A percentile compares a stretch with the other conserved stretches of the same genome.
phyloP scores from a whole-genome alignment of 2,329 filamentous ascomycete genomes.

The Chalaropsis ovoidea region DNA sequence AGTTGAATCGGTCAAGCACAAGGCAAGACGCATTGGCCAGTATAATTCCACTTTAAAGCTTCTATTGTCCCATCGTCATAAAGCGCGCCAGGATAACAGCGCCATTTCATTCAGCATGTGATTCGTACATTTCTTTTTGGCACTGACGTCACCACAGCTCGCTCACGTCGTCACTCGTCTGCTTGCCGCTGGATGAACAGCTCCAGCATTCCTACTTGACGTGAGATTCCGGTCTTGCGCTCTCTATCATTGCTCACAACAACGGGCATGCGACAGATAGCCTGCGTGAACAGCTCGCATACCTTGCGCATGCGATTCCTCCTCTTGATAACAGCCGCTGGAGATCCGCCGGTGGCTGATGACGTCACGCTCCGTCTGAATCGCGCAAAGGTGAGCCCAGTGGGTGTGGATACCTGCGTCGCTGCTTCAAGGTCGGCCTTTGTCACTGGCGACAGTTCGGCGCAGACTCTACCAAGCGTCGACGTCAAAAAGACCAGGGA shows the following conservation, averaged over 20 bases:
- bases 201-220: conserved; percentile 57
- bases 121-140: not conserved
- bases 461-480: conserved; percentile 51
- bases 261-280: conserved; percentile 46
- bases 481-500: conserved; percentile 79
- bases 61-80: not conserved
- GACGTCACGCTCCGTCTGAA: conserved; percentile 34
- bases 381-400: conserved; percentile 37
- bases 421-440: conserved; percentile 22
- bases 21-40: not conserved
- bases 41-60: not conserved
- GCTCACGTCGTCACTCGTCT: not conserved
- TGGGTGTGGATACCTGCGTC: conserved; percentile 15
- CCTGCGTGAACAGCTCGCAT: conserved; percentile 53
- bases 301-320: conserved; percentile 51
- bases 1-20: too few species aligned
- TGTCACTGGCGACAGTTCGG: conserved; percentile 37
- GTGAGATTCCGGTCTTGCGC: conserved; percentile 49
- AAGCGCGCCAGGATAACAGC: not conserved
- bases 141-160: not conserved
- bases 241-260: conserved; percentile 41
- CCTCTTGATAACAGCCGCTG: conserved; percentile 38
- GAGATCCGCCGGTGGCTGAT: conserved; percentile 12
- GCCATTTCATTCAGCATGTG: not conserved
- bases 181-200: conserved; percentile 44